Percentiles rank a stretch among this genome's conserved stretches.
Evolutionary conservation across 2,329 filamentous ascomycete genomes (phyloP).

Genomic region (Paraphoma chrysanthemicola): DNA sequence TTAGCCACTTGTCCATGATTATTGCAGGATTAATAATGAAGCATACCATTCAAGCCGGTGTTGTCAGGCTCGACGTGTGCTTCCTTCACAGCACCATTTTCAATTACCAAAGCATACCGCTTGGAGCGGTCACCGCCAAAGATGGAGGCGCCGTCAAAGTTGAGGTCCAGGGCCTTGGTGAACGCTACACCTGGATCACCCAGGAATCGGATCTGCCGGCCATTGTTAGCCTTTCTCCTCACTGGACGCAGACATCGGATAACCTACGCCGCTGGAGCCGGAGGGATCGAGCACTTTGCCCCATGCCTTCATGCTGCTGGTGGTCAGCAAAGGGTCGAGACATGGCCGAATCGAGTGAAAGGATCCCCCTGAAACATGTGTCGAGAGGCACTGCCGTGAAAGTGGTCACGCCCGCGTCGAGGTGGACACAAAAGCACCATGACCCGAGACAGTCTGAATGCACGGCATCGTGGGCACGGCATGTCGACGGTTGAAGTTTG

Average conservation of each 20-base stretch:
- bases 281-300: constrained; percentile 76
- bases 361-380: constrained; percentile 11
- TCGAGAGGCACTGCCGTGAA: not conserved
- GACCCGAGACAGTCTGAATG: constrained; percentile 19
- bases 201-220: constrained; percentile 79
- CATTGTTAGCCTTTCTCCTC: constrained; percentile 13
- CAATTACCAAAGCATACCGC: constrained; percentile 82
- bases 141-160: constrained; percentile 78
- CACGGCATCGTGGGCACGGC: not conserved
- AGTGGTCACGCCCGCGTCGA: constrained; percentile 19
- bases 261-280: constrained; percentile 75
- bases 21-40: not conserved
- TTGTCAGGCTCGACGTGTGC: constrained; percentile 87
- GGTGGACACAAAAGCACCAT: constrained; percentile 8
- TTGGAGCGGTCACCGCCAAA: constrained; percentile 86
- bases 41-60: constrained; percentile 77
- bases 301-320: constrained; percentile 86
- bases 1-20: constrained; percentile 4
- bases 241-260: not conserved
- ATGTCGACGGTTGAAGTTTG: not conserved
- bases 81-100: constrained; percentile 84
- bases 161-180: constrained; percentile 81
- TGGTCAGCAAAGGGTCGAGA: constrained; percentile 19
- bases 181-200: constrained; percentile 82
- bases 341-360: not conserved